These are phyloP conservation scores for Diaporthe citri DNA, from an alignment of 2,329 filamentous ascomycete species.

Conservation along the genomic window DNA sequence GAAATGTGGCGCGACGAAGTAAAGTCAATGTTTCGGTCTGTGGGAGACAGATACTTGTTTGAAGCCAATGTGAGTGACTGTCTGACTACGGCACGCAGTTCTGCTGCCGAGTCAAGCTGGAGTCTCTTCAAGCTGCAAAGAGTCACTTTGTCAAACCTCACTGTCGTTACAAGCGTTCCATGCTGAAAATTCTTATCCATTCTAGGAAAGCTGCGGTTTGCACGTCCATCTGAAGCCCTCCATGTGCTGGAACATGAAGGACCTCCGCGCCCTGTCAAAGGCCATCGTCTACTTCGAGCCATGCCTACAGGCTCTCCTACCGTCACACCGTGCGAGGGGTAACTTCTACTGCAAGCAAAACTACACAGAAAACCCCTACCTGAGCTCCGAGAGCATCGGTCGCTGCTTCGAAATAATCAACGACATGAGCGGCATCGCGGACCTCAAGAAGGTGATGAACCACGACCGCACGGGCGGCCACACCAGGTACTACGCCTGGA, in stretches of 20 bases:
- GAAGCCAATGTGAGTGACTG: background rate
- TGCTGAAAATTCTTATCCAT: background rate
- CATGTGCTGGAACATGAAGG: background rate
- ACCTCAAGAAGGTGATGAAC: background rate
- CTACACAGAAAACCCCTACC: background rate
- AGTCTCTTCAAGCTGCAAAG: background rate
- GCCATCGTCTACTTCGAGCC: background rate
- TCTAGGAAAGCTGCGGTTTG: background rate
- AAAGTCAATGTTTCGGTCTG: background rate
- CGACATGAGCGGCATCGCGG: background rate
- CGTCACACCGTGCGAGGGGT: background rate
- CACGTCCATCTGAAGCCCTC: background rate
- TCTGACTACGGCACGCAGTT: background rate
- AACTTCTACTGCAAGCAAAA: background rate
- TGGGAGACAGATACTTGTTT: background rate
- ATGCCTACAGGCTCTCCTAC: background rate
- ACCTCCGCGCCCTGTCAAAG: background rate
- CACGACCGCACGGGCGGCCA: background rate
- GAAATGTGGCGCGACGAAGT: background rate
- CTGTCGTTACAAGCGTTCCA: background rate
- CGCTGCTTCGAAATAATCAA: slow-evolving; percentile 8
- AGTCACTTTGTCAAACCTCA: background rate
- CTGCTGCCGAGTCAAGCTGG: background rate
- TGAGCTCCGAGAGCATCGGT: background rate
- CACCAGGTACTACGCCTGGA: background rate